Evolutionary conservation across 306 rosid genomes (phyloP).

Genomic region (Lagenaria siceraria): DNA sequence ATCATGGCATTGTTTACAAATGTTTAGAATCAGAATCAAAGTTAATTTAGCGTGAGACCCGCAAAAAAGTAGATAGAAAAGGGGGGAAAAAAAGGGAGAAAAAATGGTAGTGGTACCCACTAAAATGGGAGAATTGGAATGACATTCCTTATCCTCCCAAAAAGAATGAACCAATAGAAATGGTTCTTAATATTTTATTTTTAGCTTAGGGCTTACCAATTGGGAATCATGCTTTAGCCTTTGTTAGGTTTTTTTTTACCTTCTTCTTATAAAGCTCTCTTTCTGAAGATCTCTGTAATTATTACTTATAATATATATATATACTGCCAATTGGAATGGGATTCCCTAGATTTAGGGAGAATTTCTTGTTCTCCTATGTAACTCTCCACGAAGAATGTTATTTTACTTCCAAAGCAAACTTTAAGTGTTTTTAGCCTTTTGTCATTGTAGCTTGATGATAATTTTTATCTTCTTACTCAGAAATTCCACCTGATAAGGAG

Average conservation of each 20-base stretch:
- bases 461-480: slow-evolving; percentile 20
- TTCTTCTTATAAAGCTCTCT: not conserved
- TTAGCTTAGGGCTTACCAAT: not conserved
- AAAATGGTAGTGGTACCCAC: not conserved
- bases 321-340: not conserved
- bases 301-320: too few relatives aligned
- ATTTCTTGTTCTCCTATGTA: not conserved
- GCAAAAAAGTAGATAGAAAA: not conserved
- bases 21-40: not conserved
- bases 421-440: not conserved
- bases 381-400: not conserved
- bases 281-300: not conserved
- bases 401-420: not conserved
- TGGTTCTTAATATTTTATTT: not conserved
- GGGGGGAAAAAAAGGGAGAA: not conserved
- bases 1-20: not conserved
- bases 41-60: not conserved
- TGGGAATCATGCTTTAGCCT: not conserved
- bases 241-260: not conserved
- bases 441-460: not conserved
- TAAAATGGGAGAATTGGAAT: not conserved
- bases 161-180: not conserved
- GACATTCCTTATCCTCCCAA: not conserved
- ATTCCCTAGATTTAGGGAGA: not conserved
- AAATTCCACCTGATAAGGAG: slow-evolving; percentile 69